phyloP scores from a whole-genome alignment of 495 filamentous ascomycete genomes.

The Monascus purpureus region DNA sequence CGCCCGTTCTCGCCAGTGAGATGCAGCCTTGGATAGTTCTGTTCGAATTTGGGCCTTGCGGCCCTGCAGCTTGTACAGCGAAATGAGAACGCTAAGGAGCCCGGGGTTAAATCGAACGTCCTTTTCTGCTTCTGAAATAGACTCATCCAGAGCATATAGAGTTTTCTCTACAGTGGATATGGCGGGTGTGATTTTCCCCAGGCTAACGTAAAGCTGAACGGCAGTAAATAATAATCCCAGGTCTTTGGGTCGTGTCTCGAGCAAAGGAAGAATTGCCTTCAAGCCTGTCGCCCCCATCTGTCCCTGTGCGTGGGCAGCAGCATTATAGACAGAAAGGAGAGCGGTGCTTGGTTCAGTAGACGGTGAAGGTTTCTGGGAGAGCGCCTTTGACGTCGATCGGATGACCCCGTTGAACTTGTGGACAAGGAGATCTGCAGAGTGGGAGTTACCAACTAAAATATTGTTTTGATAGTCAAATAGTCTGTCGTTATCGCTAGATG shows the following conservation, averaged over 20 bases:
- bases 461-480: constrained; percentile 67
- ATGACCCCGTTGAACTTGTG: constrained; percentile 66
- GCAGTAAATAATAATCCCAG: constrained; percentile 72
- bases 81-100: constrained; percentile 66
- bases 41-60: constrained; percentile 58
- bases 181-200: constrained; percentile 62
- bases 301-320: constrained; percentile 58
- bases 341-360: constrained; percentile 44
- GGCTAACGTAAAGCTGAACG: constrained; percentile 68
- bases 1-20: constrained; percentile 56
- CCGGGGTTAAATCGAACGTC: constrained; percentile 74
- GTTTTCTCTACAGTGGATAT: constrained; percentile 62
- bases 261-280: constrained; percentile 57
- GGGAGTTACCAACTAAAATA: constrained; percentile 52
- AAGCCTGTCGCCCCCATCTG: constrained; percentile 52
- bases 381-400: constrained; percentile 44
- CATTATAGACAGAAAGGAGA: constrained; percentile 59
- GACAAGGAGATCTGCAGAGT: constrained; percentile 59
- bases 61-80: constrained; percentile 65
- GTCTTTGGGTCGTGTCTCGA: constrained; percentile 67
- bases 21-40: constrained; percentile 66
- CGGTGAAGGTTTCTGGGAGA: constrained; percentile 38
- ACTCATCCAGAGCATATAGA: constrained; percentile 56
- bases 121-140: constrained; percentile 44
- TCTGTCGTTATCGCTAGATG: constrained; percentile 47